A percentile compares a stretch with the other conserved stretches of the same genome.
Evolutionary conservation across 495 filamentous ascomycete genomes (phyloP).

Genomic region (Achaetomiella virescens): DNA sequence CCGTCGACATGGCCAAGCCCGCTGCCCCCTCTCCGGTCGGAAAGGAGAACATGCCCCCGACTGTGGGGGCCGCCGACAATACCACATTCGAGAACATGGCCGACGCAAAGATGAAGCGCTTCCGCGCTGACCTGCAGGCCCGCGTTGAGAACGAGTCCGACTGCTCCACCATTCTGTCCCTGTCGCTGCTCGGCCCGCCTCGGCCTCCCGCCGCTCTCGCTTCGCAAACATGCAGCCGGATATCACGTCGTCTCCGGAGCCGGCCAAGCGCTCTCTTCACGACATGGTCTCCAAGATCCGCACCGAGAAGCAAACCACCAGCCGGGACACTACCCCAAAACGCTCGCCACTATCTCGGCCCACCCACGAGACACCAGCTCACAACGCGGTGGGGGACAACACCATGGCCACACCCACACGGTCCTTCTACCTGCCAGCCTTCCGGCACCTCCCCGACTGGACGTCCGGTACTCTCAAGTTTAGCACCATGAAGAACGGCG

Average conservation of each 20-base stretch:
- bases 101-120: conserved; percentile 26
- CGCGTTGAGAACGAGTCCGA: conserved; percentile 42
- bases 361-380: conserved; percentile 5
- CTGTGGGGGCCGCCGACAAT: conserved; percentile 17
- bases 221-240: conserved; percentile 16
- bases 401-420: conserved; percentile 34
- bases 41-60: conserved; percentile 39
- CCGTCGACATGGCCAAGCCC: conserved; percentile 19
- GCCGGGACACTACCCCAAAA: conserved; percentile 20
- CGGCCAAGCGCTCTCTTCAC: conserved; percentile 24
- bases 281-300: conserved; percentile 30
- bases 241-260: conserved; percentile 13
- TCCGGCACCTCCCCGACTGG: conserved; percentile 44
- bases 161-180: conserved; percentile 34
- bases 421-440: conserved; percentile 41
- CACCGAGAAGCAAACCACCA: conserved; percentile 22
- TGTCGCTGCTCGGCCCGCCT: conserved; percentile 13
- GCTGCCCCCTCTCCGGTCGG: conserved; percentile 13
- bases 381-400: conserved; percentile 13
- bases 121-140: conserved; percentile 38
- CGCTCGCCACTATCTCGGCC: conserved; percentile 8
- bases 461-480: conserved; percentile 40
- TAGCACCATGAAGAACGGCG: conserved; percentile 40
- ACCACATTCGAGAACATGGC: conserved; percentile 24
- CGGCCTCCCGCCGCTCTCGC: conserved; percentile 22